Evolutionary conservation across 371 early-diverging fungal genomes (phyloP).

Genomic region (Circinella minor): DNA sequence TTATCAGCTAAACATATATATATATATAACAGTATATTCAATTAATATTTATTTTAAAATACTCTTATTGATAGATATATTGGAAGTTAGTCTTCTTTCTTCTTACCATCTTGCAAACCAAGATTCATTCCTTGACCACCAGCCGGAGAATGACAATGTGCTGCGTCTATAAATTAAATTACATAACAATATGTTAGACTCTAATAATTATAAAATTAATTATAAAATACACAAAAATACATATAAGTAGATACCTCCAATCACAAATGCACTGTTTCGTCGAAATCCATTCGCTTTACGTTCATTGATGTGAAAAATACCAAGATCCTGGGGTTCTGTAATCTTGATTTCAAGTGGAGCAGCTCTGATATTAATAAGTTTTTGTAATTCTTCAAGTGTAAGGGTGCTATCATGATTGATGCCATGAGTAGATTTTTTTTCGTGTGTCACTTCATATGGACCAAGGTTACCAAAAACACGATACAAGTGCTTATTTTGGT

Average conservation of each 20-base stretch:
- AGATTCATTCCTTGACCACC: conserved; percentile 53
- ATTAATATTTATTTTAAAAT: no score
- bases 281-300: conserved; percentile 48
- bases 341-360: conserved; percentile 12
- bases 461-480: no score
- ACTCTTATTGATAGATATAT: no score
- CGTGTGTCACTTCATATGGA: no score
- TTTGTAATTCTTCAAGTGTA: conserved; percentile 8
- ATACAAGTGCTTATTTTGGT: no score
- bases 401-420: no score
- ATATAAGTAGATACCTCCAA: conserved; percentile 35
- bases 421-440: no score
- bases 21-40: no score
- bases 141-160: conserved; percentile 51
- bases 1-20: conserved; percentile 34
- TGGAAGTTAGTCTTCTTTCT: no score
- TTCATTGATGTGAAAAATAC: conserved; percentile 47
- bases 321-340: conserved; percentile 13
- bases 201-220: no score
- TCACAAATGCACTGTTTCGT: conserved; percentile 36
- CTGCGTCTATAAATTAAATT: conserved; percentile 30
- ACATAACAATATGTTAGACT: no score
- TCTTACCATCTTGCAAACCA: conserved; percentile 44
- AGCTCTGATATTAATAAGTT: conserved; percentile 2
- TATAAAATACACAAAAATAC: no score